A percentile compares a stretch with the other conserved stretches of the same genome.
Conservation (phyloP, 805 yeast species). For the Metschnikowia baotianmanensis region DNA sequence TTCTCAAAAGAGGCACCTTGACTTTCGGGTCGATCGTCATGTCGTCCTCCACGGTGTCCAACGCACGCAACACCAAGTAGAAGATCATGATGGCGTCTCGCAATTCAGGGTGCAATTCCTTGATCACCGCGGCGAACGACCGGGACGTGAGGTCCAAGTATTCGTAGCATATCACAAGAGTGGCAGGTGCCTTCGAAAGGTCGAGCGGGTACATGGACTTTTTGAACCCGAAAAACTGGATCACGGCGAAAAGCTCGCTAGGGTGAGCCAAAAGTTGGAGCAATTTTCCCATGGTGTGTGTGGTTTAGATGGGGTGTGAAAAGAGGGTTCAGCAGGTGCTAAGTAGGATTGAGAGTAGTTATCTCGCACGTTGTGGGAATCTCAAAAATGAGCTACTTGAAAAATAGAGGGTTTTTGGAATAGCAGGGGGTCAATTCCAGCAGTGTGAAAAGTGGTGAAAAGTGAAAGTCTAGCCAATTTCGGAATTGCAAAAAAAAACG, state of each 20-base stretch:
- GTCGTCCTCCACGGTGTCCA: constrained; percentile 96
- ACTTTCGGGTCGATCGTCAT: constrained; percentile 73
- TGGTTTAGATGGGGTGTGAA: no score
- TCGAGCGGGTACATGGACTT: constrained; percentile 51
- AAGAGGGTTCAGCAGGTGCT: no score
- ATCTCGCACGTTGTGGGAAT: no score
- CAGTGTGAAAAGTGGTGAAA: no score
- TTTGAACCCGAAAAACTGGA: constrained; percentile 57
- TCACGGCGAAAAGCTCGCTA: constrained; percentile 61
- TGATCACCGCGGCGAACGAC: constrained; percentile 91
- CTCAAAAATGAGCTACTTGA: no score
- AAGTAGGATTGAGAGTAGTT: no score
- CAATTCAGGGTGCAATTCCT: constrained; percentile 86
- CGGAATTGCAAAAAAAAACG: no score
- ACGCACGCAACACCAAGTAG: constrained; percentile 81
- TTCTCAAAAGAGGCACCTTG: constrained; percentile 72
- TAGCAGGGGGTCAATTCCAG: no score
- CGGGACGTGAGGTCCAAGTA: constrained; percentile 73
- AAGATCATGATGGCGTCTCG: constrained; percentile 80
- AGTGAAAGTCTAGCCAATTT: no score
- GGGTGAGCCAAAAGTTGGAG: constrained; percentile 66
- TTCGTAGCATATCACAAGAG: constrained; percentile 61
- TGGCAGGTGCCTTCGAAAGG: constrained; percentile 22
- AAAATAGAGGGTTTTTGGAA: no score
- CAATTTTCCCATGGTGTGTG: constrained; percentile 71